These are phyloP conservation scores for Elongisporangium prolatum DNA, from an alignment of 352 stramenopile species.

Conservation along the genomic window DNA sequence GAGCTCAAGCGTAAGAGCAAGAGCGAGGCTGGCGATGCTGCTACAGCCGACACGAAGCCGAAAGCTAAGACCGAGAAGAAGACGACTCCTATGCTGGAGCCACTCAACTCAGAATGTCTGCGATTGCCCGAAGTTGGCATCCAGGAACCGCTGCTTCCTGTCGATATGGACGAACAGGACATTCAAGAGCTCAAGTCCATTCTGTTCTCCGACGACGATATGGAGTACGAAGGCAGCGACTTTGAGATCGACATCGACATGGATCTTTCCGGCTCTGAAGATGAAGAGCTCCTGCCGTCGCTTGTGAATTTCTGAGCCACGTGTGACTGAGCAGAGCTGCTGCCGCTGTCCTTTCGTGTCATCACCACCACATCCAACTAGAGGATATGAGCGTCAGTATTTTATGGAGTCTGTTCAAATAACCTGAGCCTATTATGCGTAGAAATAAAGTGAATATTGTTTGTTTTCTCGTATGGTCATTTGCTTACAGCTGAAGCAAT, in stretches of 20 bases:
- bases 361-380: background rate
- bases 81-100: background rate
- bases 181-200: background rate
- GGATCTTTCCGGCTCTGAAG: background rate
- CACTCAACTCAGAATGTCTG: background rate
- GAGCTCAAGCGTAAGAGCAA: constrained; percentile 12
- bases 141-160: background rate
- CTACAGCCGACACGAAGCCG: background rate
- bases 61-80: background rate
- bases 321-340: background rate
- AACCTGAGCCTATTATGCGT: background rate
- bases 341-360: background rate
- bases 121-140: background rate
- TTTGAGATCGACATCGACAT: background rate
- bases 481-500: background rate
- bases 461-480: background rate
- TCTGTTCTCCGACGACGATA: background rate
- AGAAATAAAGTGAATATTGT: background rate
- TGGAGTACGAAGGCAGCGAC: background rate
- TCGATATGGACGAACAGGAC: background rate
- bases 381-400: background rate
- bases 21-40: background rate
- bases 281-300: background rate
- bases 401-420: background rate
- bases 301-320: background rate